These are phyloP conservation scores for Xylaria sp. DNA, from an alignment of 2,329 filamentous ascomycete species.

Conservation along the genomic window DNA sequence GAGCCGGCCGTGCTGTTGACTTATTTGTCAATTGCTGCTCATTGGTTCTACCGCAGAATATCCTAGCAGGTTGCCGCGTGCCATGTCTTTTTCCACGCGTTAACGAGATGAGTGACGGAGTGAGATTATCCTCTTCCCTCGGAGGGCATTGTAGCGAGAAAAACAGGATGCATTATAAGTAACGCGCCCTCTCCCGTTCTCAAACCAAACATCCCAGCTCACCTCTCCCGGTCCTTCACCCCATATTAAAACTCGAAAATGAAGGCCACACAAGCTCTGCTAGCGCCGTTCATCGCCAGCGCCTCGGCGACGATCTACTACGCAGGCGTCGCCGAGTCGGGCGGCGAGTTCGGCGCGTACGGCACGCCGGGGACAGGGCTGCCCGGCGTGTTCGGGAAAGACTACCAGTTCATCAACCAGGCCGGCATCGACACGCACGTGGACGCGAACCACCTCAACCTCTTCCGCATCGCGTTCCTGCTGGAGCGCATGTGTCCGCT, in stretches of 20 bases:
- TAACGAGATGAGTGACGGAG: constrained; percentile 20
- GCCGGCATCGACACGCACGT: constrained; percentile 58
- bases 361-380: constrained; percentile 57
- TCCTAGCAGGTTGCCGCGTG: background rate
- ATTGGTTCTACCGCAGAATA: background rate
- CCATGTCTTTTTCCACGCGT: background rate
- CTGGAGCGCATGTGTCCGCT: constrained; percentile 63
- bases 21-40: background rate
- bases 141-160: background rate
- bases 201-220: background rate
- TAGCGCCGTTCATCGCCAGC: constrained; percentile 40
- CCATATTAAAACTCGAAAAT: constrained; percentile 27
- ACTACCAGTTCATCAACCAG: constrained; percentile 63
- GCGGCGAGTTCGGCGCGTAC: constrained; percentile 60
- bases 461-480: constrained; percentile 62
- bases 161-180: constrained; percentile 17
- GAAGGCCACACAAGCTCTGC: constrained; percentile 39
- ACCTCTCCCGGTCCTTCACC: background rate
- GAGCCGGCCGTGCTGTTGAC: background rate
- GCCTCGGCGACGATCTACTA: constrained; percentile 59
- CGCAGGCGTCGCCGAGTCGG: constrained; percentile 59
- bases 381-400: constrained; percentile 61
- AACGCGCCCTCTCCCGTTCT: background rate
- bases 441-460: constrained; percentile 59
- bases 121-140: constrained; percentile 14